phyloP scores from a whole-genome alignment of 257 asterid species.

The Nicotiana obtusifolia region DNA sequence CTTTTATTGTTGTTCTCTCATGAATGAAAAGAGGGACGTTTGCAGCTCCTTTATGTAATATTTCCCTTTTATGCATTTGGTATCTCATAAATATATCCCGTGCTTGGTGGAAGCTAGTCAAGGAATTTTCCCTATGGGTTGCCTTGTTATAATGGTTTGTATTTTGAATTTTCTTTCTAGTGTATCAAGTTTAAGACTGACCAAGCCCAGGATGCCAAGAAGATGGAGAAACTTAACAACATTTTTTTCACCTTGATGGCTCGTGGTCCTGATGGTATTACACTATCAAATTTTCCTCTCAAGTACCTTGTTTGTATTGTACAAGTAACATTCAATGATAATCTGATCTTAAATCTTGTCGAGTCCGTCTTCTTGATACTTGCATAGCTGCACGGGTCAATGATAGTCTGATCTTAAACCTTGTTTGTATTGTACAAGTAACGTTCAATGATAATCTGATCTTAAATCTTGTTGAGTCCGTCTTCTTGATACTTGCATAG shows the following conservation, averaged over 20 bases:
- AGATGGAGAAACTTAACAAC: constrained; percentile 10
- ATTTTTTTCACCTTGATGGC: constrained; percentile 12
- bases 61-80: neutral
- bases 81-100: neutral
- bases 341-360: neutral
- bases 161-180: neutral
- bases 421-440: neutral
- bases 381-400: no score
- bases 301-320: neutral
- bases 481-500: neutral
- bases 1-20: neutral
- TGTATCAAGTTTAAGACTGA: constrained; percentile 9
- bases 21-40: neutral
- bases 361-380: neutral
- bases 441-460: neutral
- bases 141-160: neutral
- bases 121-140: neutral
- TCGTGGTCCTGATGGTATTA: constrained; percentile 5
- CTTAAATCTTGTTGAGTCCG: neutral
- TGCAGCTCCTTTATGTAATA: neutral
- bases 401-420: neutral
- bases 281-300: neutral
- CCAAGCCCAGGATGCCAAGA: constrained; percentile 12
- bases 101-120: neutral
- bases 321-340: neutral